These are phyloP conservation scores for Trypanosoma melophagium DNA, from an alignment of 208 protist genomes.

Conservation along the genomic window DNA sequence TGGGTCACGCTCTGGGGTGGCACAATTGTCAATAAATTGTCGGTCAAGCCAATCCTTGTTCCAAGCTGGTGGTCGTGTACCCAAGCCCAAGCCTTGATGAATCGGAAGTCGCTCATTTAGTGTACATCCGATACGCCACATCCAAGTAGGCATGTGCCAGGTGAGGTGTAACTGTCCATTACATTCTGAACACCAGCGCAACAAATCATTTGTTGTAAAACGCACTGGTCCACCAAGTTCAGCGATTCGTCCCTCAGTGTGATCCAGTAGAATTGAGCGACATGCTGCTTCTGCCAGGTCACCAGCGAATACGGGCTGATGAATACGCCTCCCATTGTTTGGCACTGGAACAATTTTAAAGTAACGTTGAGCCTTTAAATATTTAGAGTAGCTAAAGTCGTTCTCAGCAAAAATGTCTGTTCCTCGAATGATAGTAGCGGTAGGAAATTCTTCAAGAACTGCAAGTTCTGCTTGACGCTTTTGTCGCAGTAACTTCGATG, in stretches of 20 bases:
- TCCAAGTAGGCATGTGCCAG: slow-evolving; percentile 70
- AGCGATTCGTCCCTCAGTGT: slow-evolving; percentile 90
- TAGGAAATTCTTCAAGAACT: slow-evolving; percentile 90
- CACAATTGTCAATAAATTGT: slow-evolving; percentile 89
- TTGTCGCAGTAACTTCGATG: slow-evolving; percentile 84
- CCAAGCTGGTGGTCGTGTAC: slow-evolving; percentile 73
- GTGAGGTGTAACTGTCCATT: slow-evolving; percentile 70
- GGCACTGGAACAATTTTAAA: slow-evolving; percentile 85
- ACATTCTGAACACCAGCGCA: slow-evolving; percentile 87
- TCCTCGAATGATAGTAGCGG: slow-evolving; percentile 84
- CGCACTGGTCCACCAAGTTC: slow-evolving; percentile 89
- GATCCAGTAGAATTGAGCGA: slow-evolving; percentile 83
- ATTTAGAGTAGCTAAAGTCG: slow-evolving; percentile 88
- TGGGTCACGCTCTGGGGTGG: slow-evolving; percentile 85
- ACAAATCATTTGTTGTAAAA: slow-evolving; percentile 87
- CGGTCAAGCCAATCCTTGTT: slow-evolving; percentile 89
- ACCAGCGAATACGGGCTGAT: slow-evolving; percentile 89
- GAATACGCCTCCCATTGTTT: slow-evolving; percentile 82
- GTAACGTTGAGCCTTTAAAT: slow-evolving; percentile 86
- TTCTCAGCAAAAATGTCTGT: slow-evolving; percentile 89
- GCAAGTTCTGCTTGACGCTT: slow-evolving; percentile 84
- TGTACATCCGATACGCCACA: slow-evolving; percentile 63
- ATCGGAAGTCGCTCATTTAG: slow-evolving; percentile 79
- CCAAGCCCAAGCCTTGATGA: slow-evolving; percentile 71
- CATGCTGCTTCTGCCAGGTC: slow-evolving; percentile 80